phyloP scores from a whole-genome alignment of 2,329 filamentous ascomycete genomes.

The Pseudocercospora macadamiae region DNA sequence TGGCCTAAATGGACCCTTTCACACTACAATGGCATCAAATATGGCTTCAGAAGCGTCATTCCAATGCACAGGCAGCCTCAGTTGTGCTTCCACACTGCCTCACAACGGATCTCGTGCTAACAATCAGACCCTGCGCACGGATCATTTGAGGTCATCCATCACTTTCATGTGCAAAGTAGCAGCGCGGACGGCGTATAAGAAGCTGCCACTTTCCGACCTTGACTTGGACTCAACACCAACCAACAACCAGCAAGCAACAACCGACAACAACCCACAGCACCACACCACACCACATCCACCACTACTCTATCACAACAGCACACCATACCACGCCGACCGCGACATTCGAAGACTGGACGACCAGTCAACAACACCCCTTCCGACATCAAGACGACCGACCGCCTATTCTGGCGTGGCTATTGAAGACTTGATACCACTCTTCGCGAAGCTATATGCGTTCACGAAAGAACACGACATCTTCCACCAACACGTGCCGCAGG shows the following conservation, averaged over 20 bases:
- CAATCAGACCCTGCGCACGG: not conserved
- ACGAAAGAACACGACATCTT: not conserved
- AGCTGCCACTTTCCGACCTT: not conserved
- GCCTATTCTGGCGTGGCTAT: not conserved
- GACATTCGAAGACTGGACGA: not conserved
- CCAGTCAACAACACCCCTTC: not conserved
- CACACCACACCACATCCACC: not conserved
- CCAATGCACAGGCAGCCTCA: not conserved
- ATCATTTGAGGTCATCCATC: not conserved
- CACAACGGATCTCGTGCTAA: not conserved
- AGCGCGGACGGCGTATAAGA: not conserved
- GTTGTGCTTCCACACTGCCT: not conserved
- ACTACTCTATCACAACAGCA: not conserved
- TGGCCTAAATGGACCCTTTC: not conserved
- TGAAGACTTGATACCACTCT: too few relatives aligned
- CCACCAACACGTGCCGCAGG: slow-evolving; percentile 26
- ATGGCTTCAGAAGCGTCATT: not conserved
- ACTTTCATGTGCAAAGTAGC: not conserved
- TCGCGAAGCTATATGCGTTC: not conserved
- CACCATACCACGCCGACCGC: not conserved
- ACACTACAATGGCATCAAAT: not conserved
- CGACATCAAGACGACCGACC: not conserved
- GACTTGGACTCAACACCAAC: not conserved
- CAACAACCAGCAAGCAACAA: not conserved
- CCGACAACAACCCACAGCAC: not conserved